A percentile compares a stretch with the other conserved stretches of the same genome.
Evolutionary conservation across 1,139 yeast species (phyloP).

Genomic region (Nakaseomyces sp.): DNA sequence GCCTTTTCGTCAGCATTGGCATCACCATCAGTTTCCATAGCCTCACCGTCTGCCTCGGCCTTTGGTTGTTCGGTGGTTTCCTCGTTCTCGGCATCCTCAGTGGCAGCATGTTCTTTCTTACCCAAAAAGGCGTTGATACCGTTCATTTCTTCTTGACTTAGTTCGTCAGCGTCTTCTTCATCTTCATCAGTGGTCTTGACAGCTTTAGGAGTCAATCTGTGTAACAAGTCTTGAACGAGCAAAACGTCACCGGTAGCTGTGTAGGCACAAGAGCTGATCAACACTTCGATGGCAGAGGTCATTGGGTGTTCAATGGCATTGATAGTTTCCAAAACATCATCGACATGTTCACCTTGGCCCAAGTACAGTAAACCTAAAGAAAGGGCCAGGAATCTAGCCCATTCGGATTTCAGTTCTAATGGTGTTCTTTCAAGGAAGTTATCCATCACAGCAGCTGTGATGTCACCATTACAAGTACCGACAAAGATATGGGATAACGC

Average conservation of each 20-base stretch:
- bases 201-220: constrained; percentile 67
- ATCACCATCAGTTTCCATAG: constrained; percentile 19
- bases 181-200: constrained; percentile 38
- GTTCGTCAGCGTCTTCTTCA: constrained; percentile 41
- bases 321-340: constrained; percentile 88
- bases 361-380: constrained; percentile 88
- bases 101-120: constrained; percentile 17
- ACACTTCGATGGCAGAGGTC: constrained; percentile 77
- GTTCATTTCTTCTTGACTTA: constrained; percentile 34
- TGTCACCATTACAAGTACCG: constrained; percentile 92
- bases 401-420: constrained; percentile 69
- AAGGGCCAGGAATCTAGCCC: constrained; percentile 83
- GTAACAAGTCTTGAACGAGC: constrained; percentile 84
- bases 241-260: constrained; percentile 98
- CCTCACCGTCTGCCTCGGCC: constrained; percentile 16
- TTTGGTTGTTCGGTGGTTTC: constrained; percentile 10
- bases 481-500: constrained; percentile 92
- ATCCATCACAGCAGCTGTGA: constrained; percentile 82
- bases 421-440: constrained; percentile 80
- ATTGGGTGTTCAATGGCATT: constrained; percentile 95
- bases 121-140: constrained; percentile 22
- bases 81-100: constrained; percentile 23
- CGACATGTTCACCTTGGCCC: constrained; percentile 93
- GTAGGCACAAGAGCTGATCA: constrained; percentile 88
- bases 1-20: constrained; percentile 16